Evolutionary conservation across 495 filamentous ascomycete species (phyloP).

Genomic region (Daldinia concentrica): DNA sequence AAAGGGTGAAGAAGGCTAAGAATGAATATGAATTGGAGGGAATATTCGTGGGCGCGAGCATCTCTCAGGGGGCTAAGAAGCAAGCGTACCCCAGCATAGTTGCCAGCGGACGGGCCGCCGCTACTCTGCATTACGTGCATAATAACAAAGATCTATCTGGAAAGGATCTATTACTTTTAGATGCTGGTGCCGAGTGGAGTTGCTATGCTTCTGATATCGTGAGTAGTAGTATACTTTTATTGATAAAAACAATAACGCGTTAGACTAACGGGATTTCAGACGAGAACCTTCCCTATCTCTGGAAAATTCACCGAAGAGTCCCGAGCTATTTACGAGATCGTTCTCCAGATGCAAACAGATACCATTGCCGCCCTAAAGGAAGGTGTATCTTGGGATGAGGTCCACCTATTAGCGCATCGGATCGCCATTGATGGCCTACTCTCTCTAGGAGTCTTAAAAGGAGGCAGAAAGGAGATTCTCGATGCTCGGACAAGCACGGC

Average conservation of each 20-base stretch:
- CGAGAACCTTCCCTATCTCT: constrained; percentile 84
- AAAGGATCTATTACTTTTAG: constrained; percentile 79
- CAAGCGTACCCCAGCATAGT: constrained; percentile 89
- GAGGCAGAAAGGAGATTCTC: constrained; percentile 75
- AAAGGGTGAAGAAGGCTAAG: constrained; percentile 67
- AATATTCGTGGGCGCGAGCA: constrained; percentile 77
- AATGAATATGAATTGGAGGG: constrained; percentile 89
- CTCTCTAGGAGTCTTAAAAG: constrained; percentile 77
- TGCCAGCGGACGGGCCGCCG: constrained; percentile 76
- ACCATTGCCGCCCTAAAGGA: constrained; percentile 78
- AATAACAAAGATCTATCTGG: constrained; percentile 74
- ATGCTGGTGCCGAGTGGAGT: constrained; percentile 82
- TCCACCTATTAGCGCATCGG: constrained; percentile 80
- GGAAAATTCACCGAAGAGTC: constrained; percentile 79
- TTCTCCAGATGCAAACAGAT: constrained; percentile 82
- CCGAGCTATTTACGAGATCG: constrained; percentile 83
- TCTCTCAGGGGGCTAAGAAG: constrained; percentile 74
- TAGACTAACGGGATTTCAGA: constrained; percentile 52
- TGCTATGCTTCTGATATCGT: constrained; percentile 86
- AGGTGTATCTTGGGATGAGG: constrained; percentile 83
- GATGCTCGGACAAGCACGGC: constrained; percentile 78
- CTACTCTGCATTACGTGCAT: constrained; percentile 87
- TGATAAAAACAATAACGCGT: neutral
- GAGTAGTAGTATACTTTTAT: constrained; percentile 20
- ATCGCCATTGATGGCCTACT: constrained; percentile 83